Conservation (phyloP, 129 eudicot species). For the sunflower (Helianthus annuus) region DNA sequence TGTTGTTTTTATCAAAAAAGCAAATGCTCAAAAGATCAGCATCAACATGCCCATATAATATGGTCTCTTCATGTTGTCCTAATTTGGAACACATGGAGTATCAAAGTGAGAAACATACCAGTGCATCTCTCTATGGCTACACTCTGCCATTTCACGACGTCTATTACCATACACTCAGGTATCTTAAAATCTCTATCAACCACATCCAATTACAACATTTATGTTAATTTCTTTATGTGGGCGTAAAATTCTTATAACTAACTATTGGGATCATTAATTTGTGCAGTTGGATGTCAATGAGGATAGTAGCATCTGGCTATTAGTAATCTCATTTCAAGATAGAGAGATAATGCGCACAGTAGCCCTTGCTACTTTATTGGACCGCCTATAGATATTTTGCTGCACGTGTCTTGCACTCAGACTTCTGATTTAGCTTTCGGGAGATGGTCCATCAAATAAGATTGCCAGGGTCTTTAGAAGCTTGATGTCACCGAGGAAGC, state of each 20-base stretch:
- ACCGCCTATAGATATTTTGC: constrained; percentile 82
- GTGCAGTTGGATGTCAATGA: constrained; percentile 61
- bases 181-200: constrained; percentile 4
- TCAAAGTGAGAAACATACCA: not conserved
- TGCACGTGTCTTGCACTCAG: constrained; percentile 90
- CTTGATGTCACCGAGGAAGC: constrained; percentile 87
- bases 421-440: constrained; percentile 77
- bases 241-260: not conserved
- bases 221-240: not conserved
- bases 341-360: too few species aligned
- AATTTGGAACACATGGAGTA: constrained; percentile 50
- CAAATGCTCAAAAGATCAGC: constrained; percentile 68
- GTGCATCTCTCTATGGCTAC: constrained; percentile 34
- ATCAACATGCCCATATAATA: constrained; percentile 44
- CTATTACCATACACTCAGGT: constrained; percentile 62
- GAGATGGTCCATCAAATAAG: constrained; percentile 71
- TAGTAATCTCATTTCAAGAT: too few species aligned
- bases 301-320: constrained; percentile 78
- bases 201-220: not conserved
- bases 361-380: constrained; percentile 70
- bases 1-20: constrained; percentile 75
- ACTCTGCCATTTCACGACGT: constrained; percentile 50
- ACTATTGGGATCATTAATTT: not conserved
- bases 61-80: constrained; percentile 53
- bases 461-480: constrained; percentile 82